Evolutionary conservation across 352 stramenopile genomes (phyloP).

Genomic region (Phytophthora hibernalis): DNA sequence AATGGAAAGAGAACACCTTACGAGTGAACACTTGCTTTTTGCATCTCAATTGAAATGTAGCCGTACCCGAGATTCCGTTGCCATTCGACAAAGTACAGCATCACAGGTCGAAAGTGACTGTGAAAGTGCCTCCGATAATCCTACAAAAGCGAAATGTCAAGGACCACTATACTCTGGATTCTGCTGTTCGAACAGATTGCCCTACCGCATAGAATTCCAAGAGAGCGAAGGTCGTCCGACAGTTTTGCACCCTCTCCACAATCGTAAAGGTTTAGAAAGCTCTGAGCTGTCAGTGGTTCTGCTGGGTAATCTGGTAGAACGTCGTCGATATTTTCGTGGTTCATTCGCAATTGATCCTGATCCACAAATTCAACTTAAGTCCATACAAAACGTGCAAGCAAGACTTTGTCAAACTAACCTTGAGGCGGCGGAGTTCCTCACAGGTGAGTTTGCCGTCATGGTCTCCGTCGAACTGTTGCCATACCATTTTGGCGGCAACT

Average conservation of each 20-base stretch:
- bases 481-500: slow-evolving; percentile 50
- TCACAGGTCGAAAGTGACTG: slow-evolving; percentile 33
- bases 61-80: slow-evolving; percentile 33
- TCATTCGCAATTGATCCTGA: slow-evolving; percentile 37
- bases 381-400: background rate
- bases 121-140: slow-evolving; percentile 26
- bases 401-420: slow-evolving; percentile 32
- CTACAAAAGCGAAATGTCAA: slow-evolving; percentile 10
- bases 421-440: slow-evolving; percentile 44
- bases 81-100: slow-evolving; percentile 32
- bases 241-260: slow-evolving; percentile 32
- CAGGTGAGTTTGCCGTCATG: slow-evolving; percentile 35
- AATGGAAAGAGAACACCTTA: background rate
- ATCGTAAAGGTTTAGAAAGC: slow-evolving; percentile 47
- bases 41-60: background rate
- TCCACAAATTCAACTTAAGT: slow-evolving; percentile 12
- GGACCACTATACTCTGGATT: background rate
- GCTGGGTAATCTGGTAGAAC: slow-evolving; percentile 20
- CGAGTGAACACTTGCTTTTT: slow-evolving; percentile 3
- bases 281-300: slow-evolving; percentile 17
- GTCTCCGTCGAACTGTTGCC: slow-evolving; percentile 44
- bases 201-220: slow-evolving; percentile 57
- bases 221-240: slow-evolving; percentile 43
- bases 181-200: background rate
- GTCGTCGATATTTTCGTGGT: slow-evolving; percentile 36